phyloP scores from a whole-genome alignment of 306 rosid species.

The Sicyos baderoa region DNA sequence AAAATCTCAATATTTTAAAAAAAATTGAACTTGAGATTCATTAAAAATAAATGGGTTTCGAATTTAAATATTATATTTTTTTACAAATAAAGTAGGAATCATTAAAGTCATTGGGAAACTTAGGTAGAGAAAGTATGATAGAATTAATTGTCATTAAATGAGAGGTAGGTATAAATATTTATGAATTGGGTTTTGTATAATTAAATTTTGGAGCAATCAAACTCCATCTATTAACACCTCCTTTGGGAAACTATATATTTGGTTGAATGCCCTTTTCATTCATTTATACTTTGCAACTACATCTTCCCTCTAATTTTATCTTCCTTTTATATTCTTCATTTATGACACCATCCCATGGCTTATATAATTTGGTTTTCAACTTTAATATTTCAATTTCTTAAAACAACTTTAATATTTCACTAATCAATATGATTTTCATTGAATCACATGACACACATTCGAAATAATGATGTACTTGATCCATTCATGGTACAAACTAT shows the following conservation, averaged over 20 bases:
- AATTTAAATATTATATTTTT: too few species aligned
- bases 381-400: too few species aligned
- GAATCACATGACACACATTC: too few species aligned
- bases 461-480: too few species aligned
- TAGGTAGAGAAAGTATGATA: conserved; percentile 33
- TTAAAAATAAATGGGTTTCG: not conserved
- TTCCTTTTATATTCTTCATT: not conserved
- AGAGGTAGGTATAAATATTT: conserved; percentile 57
- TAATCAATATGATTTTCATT: too few species aligned
- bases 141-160: conserved; percentile 65
- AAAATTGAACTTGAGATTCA: not conserved
- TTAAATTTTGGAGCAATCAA: conserved; percentile 41
- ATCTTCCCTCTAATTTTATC: too few species aligned
- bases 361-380: too few species aligned
- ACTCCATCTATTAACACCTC: conserved; percentile 34
- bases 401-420: too few species aligned
- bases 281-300: conserved; percentile 41
- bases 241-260: conserved; percentile 38
- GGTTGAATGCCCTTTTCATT: conserved; percentile 78
- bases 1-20: not conserved
- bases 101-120: too few species aligned
- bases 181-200: conserved; percentile 65
- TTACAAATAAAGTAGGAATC: too few species aligned
- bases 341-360: not conserved
- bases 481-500: too few species aligned